Evolutionary conservation across 1,284 basidiomycete species (phyloP), one percentile per base, ranked within the genome.

Genomic region (Ustilago esculenta): DNA sequence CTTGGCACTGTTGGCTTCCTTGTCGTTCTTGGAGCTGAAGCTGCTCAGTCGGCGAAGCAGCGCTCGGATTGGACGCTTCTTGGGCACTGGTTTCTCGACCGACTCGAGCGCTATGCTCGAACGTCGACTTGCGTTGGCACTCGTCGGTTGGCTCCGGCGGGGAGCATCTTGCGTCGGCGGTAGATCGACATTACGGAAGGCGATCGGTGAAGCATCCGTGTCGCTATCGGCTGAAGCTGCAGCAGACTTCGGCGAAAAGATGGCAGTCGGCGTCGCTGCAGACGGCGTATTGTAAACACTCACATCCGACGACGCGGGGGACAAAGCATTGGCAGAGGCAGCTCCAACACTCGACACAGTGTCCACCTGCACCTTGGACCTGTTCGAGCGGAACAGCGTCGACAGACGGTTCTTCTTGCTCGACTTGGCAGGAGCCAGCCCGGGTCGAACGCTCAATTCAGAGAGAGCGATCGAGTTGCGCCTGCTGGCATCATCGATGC

Each of bases 41-140:
- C 68, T 71, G 63, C 68, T 66, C 33, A 71, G 68, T 15, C 68
- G 68, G 18, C 68, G 68, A 37, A 71, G 34, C 1, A 71, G 30
- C 1, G 43, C 55, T 4, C 60, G 46, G 8, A 65, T 48, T 2
- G 56, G 56, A 2, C 60, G 29, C 41, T 60, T 66, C 42, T 55
- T 66, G 23, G 35, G 25, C 6, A 37, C 24, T 3, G 48, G 15
- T 27, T 23, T 27, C 24, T 53, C 50, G 18, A 12, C 18, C 36
- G 50, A 21, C 4, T 58, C 61, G 5, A 44, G 44, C 0, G 43
- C 47, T 7, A 59, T 14, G 30, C 55, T 69, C 15, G 66, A 55
- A 4, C 55, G 57, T 18, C 53, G 50, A 24, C 59, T 69, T 1
- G 54, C 43, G 15, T 46, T 42, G 20, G 33, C 36, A 25, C 56